Evolutionary conservation across 2,329 filamentous ascomycete species (phyloP).

Genomic region (Fusarium dimerum): DNA sequence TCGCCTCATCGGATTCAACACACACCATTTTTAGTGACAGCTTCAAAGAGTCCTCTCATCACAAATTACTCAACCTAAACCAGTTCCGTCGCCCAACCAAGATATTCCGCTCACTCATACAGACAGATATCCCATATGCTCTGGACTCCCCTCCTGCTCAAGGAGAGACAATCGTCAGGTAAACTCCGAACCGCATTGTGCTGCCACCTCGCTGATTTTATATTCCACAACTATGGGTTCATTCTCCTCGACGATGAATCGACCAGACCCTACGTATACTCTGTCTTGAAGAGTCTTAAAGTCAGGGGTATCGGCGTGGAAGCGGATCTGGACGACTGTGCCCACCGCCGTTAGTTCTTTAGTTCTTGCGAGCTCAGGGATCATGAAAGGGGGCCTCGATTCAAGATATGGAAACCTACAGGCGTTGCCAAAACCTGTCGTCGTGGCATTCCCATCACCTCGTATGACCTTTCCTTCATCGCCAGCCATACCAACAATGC

Average conservation of each 20-base stretch:
- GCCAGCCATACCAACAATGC: conserved; percentile 37
- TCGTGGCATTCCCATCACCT: conserved; percentile 37
- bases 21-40: too few species aligned
- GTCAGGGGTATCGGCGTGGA: conserved; percentile 39
- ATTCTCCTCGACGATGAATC: conserved; percentile 40
- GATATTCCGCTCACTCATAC: too few species aligned
- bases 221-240: conserved; percentile 41
- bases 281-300: conserved; percentile 39
- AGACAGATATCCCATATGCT: too few species aligned
- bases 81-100: too few species aligned
- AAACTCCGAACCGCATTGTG: conserved; percentile 19
- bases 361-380: neutral
- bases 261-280: conserved; percentile 43
- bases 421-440: conserved; percentile 41
- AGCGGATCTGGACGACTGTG: conserved; percentile 39
- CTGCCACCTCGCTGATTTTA: conserved; percentile 43
- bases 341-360: neutral
- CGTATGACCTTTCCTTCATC: conserved; percentile 36
- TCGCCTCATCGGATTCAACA: too few species aligned
- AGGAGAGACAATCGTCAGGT: neutral
- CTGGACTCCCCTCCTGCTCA: too few species aligned
- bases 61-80: too few species aligned
- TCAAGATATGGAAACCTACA: conserved; percentile 31
- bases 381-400: neutral
- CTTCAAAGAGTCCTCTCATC: too few species aligned